Conservation (phyloP, 176 grass and related monocot genomes). For the Triticum turgidum region DNA sequence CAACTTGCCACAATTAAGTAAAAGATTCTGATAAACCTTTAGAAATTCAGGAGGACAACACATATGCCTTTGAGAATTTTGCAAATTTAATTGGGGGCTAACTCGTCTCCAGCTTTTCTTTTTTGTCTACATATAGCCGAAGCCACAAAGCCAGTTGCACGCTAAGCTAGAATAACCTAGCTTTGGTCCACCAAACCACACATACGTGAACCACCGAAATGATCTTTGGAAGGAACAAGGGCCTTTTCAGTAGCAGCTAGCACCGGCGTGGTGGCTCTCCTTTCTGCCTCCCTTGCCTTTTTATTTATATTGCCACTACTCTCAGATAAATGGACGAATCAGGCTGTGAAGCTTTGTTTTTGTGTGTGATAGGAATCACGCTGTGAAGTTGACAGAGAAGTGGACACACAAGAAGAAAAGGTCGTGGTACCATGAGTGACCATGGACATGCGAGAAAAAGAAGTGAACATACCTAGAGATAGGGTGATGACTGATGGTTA, state of each 20-base stretch:
- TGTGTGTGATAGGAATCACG: not conserved
- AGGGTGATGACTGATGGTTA: constrained; percentile 33
- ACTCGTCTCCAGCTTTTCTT: not conserved
- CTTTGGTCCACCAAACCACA: constrained; percentile 21
- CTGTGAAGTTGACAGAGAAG: constrained; percentile 28
- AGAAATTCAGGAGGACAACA: no score
- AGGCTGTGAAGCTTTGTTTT: no score
- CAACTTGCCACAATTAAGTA: no score
- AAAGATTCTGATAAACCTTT: no score
- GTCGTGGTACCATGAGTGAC: no score
- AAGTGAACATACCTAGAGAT: not conserved
- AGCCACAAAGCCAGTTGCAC: not conserved
- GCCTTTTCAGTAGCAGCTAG: not conserved
- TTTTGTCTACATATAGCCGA: not conserved
- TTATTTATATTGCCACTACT: no score
- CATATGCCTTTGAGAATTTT: no score
- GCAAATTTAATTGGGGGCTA: not conserved
- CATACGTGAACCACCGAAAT: constrained; percentile 18
- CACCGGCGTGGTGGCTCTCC: not conserved
- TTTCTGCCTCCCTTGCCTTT: constrained; percentile 1
- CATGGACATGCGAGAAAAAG: no score
- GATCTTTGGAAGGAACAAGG: constrained; percentile 9
- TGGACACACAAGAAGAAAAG: not conserved
- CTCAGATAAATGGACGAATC: constrained; percentile 44
- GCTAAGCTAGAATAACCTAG: not conserved